Base-by-base conservation (phyloP, 148 eudicot species). In the Chenopodium album region DNA sequence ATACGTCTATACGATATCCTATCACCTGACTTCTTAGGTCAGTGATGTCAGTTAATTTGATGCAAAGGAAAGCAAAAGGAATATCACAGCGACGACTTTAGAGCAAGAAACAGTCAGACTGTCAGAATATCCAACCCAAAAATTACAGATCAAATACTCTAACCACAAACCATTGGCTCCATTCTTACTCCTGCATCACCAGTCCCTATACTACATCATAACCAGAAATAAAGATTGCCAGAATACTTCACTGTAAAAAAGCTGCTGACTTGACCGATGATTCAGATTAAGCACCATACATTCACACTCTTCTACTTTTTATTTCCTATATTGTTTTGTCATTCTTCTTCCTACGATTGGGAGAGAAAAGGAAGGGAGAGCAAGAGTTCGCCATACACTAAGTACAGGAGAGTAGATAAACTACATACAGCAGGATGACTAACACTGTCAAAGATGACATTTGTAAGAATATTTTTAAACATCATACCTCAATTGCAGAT, bases 401-500 rank as follows among this genome's bases (percentile, higher is more conserved):
- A 56, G 22, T n/a, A 73, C 29, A 22, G 50, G 9, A 48, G 44
- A 41, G 44, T 41, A 41, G 44, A 41, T 41, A 41, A 41, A 41
- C 44, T 17, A 56, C 62, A 56, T 7, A 56, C 62, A 56, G 5
- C 62, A 56, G 0, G 54, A 17, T 72, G 44, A 37, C 14, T 3
- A 46, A 59, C 67, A 37, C 47, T 3, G 20, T 52, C 48, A 71
- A 71, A 22, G 65, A 23, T 71, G 56, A 71, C 31, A 52, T 20
- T 26, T 16, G 50, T 7, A 76, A 7, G 3, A n/a, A 48, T 20
- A 8, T 47, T 9, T 63, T 62, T 62, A 1, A 4, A 22, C 32
- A 41, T 23, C 76, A 76, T 87, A 93, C 97, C 97, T 92, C 85
- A 76, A 92, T 88, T 44, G 97, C 97, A 80, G 84, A 85, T 67